A percentile compares a stretch with the other conserved stretches of the same genome.
phyloP scores from a whole-genome alignment of 192 early-diverging fungal species.

The Allomyces macrogynus region DNA sequence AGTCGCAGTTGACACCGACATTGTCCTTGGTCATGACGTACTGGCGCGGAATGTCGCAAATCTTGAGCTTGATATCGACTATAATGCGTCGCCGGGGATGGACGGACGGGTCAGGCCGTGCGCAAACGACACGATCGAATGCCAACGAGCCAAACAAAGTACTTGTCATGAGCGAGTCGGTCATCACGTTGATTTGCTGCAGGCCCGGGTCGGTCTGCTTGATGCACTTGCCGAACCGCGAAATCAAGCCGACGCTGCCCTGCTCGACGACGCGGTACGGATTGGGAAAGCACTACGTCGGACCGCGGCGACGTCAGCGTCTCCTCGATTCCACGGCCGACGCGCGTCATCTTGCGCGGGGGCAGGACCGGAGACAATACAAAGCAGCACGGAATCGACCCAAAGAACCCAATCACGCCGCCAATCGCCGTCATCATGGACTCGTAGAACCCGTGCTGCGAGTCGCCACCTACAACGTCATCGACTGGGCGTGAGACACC shows the following conservation, averaged over 20 bases:
- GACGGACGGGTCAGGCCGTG: too few species aligned
- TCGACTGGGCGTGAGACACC: too few species aligned
- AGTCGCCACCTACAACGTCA: neutral
- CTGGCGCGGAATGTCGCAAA: slow-evolving; percentile 40
- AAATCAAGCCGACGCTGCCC: neutral
- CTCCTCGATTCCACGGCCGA: too few species aligned
- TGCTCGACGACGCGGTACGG: neutral
- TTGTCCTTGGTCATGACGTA: slow-evolving; percentile 82
- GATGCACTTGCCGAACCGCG: neutral
- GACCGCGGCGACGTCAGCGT: too few species aligned
- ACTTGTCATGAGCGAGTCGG: neutral
- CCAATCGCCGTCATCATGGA: neutral
- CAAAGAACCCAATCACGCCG: neutral
- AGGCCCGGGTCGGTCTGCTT: neutral
- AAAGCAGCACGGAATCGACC: neutral
- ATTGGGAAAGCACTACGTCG: neutral
- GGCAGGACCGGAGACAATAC: neutral
- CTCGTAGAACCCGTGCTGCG: neutral
- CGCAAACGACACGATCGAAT: too few species aligned
- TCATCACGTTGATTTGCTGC: neutral
- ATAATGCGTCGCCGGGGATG: too few species aligned
- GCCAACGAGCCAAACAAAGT: too few species aligned
- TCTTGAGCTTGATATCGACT: slow-evolving; percentile 44
- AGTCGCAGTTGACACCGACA: slow-evolving; percentile 61
- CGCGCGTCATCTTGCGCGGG: too few species aligned